Conservation (phyloP, 257 asterid genomes). For the Misopates orontium region DNA sequence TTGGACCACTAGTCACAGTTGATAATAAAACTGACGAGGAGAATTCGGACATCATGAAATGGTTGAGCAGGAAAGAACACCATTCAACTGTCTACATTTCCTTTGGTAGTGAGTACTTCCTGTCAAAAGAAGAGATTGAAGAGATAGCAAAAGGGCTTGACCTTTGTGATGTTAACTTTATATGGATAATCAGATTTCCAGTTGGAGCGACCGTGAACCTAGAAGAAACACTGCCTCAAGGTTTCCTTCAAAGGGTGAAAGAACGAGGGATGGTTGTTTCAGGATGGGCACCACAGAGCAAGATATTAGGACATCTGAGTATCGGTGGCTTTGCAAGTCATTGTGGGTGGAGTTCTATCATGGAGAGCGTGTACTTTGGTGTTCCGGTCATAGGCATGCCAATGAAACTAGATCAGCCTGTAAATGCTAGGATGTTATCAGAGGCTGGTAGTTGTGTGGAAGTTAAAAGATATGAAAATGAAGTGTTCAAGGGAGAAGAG, state of each 20-base stretch:
- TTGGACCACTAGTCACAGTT: conserved; percentile 36
- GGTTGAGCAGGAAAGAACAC: conserved; percentile 34
- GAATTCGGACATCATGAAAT: conserved; percentile 27
- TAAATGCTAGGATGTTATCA: conserved; percentile 30
- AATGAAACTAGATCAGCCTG: conserved; percentile 28
- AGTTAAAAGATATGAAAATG: conserved; percentile 29
- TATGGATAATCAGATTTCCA: conserved; percentile 46
- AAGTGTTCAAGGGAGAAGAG: conserved; percentile 29
- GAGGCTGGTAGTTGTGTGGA: conserved; percentile 35
- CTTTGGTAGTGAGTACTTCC: conserved; percentile 50
- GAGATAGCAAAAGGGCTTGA: conserved; percentile 48
- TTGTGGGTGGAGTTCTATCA: conserved; percentile 51
- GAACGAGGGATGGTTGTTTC: conserved; percentile 35
- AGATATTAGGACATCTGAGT: conserved; percentile 37
- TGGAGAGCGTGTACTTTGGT: conserved; percentile 40
- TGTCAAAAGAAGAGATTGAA: conserved; percentile 33
- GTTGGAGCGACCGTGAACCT: background rate
- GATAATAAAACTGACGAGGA: background rate
- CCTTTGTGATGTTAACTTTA: conserved; percentile 35
- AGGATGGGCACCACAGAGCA: conserved; percentile 48
- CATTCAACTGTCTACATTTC: conserved; percentile 41
- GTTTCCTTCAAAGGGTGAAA: conserved; percentile 39
- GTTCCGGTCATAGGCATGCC: conserved; percentile 48
- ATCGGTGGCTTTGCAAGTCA: conserved; percentile 45
- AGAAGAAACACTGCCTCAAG: conserved; percentile 27